Percentiles rank a stretch among this genome's conserved stretches.
Evolutionary conservation across 1,284 basidiomycete genomes (phyloP).

Genomic region (Microbotryomycetes sp.): DNA sequence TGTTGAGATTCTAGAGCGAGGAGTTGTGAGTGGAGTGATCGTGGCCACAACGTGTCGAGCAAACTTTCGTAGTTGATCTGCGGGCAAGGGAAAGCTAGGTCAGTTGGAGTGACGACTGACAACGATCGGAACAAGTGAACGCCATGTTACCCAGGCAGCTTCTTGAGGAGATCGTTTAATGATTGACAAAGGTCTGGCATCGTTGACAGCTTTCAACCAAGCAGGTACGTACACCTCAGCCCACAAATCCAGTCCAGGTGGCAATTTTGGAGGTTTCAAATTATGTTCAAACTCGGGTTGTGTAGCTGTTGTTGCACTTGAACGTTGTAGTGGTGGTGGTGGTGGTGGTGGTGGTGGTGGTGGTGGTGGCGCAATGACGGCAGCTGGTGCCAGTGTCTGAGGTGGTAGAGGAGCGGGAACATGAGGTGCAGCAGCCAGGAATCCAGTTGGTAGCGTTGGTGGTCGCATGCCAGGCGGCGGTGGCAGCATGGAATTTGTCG

Average conservation of each 20-base stretch:
- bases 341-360: too few species aligned
- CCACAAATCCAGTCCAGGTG: neutral
- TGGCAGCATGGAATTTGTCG: neutral
- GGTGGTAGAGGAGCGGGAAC: too few species aligned
- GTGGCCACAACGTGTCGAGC: slow-evolving; percentile 17
- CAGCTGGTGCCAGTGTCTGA: too few species aligned
- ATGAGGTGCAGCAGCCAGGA: too few species aligned
- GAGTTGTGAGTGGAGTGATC: neutral
- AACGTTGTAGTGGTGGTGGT: too few species aligned
- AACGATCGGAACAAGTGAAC: neutral
- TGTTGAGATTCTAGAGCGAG: neutral
- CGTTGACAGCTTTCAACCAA: slow-evolving; percentile 25
- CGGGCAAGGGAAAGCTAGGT: neutral
- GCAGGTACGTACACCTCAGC: slow-evolving; percentile 25
- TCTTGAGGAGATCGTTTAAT: neutral
- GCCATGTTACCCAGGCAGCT: neutral
- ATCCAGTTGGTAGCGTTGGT: too few species aligned
- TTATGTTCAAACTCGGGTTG: neutral
- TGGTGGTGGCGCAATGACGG: too few species aligned
- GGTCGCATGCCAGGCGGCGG: neutral
- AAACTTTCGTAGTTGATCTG: slow-evolving; percentile 12
- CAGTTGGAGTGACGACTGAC: neutral
- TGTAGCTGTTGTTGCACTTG: too few species aligned
- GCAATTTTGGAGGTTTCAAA: neutral
- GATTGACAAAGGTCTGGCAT: slow-evolving; percentile 3